A percentile compares a stretch with the other conserved stretches of the same genome.
Evolutionary conservation across 1,139 yeast genomes (phyloP).

Genomic region (Wickerhamomyces sp.): DNA sequence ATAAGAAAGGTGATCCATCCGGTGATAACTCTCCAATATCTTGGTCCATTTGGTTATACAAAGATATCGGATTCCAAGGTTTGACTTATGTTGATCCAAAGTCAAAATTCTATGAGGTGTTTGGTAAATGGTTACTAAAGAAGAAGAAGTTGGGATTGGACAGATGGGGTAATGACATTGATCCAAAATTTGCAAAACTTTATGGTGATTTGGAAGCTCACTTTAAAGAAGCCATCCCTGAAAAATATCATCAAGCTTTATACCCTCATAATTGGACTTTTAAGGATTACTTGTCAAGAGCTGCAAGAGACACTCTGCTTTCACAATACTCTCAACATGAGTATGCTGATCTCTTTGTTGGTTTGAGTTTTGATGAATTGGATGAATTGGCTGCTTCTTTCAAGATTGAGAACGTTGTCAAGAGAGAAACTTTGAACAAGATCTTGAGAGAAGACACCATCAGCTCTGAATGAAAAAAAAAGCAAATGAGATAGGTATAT

Average conservation of each 20-base stretch:
- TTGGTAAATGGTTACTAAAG: slow-evolving; percentile 14
- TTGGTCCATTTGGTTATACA: slow-evolving; percentile 23
- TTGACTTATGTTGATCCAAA: slow-evolving; percentile 17
- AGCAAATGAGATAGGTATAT: not conserved
- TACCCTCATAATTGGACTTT: slow-evolving; percentile 16
- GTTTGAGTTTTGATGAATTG: slow-evolving; percentile 14
- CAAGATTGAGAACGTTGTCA: slow-evolving; percentile 17
- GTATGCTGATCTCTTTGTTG: slow-evolving; percentile 18
- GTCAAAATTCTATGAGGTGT: slow-evolving; percentile 18
- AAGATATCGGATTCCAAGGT: slow-evolving; percentile 21
- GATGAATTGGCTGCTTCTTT: slow-evolving; percentile 19
- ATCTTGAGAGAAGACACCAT: slow-evolving; percentile 13
- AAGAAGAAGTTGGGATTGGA: slow-evolving; percentile 18
- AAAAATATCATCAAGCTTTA: slow-evolving; percentile 15
- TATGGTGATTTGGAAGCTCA: slow-evolving; percentile 13
- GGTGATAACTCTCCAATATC: slow-evolving; percentile 20
- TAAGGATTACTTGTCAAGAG: slow-evolving; percentile 10
- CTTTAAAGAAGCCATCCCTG: slow-evolving; percentile 15
- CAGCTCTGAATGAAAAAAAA: too few species aligned
- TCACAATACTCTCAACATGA: slow-evolving; percentile 19
- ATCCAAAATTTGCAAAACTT: slow-evolving; percentile 14
- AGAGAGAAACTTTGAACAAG: slow-evolving; percentile 18
- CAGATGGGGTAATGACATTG: slow-evolving; percentile 20
- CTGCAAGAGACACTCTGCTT: slow-evolving; percentile 15
- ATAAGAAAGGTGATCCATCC: slow-evolving; percentile 19